Evolutionary conservation across 2,329 filamentous ascomycete species (phyloP), one percentile per base, ranked within the genome.

Genomic region (Daldinia sp.): DNA sequence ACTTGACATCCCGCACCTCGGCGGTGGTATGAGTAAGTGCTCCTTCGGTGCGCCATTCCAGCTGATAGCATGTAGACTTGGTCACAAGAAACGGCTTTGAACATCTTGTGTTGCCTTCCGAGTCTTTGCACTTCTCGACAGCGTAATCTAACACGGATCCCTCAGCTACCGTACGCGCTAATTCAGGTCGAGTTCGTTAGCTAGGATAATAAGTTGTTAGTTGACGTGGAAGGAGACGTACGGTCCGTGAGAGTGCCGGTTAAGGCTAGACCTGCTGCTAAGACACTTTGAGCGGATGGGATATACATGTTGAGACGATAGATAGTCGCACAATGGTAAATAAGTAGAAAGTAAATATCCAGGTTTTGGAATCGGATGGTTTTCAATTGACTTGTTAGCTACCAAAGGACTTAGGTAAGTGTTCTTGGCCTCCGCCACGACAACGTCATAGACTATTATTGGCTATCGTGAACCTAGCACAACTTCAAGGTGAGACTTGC

Each of bases 141-240:
- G 78, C 78, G 70, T 72, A 81, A 71, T 81, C 79, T 48, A 81
- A 68, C 11, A 81, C 69, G 15, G 71, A 74, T 60, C 79, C 79
- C 11, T 75, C 70, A 21, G 71, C 27, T 29, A 78, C 59, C 10
- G 70, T 68, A 4, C 63, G 62, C 15, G 70, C 71, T 75, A 54
- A n/a, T 11, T 17, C 1, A 37, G n/a, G n/a, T 29, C 7, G 8
- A 11, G 11, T 8, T 37, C 10, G 35, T 56, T 41, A 61, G 51
- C 41, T 9, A 23, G 23, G 15, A 2, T 54, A 17, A 8, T 3
- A 37, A 25, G 1, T 45, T 7, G 39, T 45, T 15, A 45, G 21
- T n/a, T n/a, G n/a, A n/a, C n/a, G n/a, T n/a, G n/a, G n/a, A n/a
- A n/a, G n/a, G n/a, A 21, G 17, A 59, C 72, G 7, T 66, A 74